Evolutionary conservation across 441 rosid species (phyloP).

Genomic region (Codiaeum variegatum): DNA sequence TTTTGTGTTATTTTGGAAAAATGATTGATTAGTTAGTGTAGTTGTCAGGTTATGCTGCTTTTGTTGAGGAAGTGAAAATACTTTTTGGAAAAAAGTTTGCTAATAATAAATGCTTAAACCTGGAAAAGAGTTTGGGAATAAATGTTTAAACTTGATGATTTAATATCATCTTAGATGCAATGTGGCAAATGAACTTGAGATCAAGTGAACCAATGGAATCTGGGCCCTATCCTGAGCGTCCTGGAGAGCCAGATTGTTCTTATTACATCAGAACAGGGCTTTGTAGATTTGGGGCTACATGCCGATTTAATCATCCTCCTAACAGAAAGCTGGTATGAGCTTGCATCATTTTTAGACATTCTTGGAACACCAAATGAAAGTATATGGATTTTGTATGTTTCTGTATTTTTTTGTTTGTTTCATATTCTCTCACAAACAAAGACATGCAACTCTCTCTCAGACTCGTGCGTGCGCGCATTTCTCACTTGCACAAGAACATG

Average conservation of each 20-base stretch:
- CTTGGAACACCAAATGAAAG: constrained; percentile 19
- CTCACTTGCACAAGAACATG: background rate
- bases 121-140: background rate
- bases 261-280: constrained; percentile 96
- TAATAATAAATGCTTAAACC: no score
- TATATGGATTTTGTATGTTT: constrained; percentile 4
- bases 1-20: constrained; percentile 3
- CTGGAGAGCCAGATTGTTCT: constrained; percentile 94
- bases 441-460: background rate
- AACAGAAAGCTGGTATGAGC: constrained; percentile 82
- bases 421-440: background rate
- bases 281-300: constrained; percentile 90
- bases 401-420: background rate
- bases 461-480: background rate
- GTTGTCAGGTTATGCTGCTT: background rate
- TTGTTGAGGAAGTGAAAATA: constrained; percentile 1
- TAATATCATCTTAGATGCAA: constrained; percentile 53
- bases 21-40: background rate
- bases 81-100: constrained; percentile 8
- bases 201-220: constrained; percentile 69
- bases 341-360: constrained; percentile 21
- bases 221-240: constrained; percentile 79
- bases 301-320: constrained; percentile 96
- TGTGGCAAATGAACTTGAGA: constrained; percentile 88
- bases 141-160: constrained; percentile 11